Base-by-base conservation (phyloP, 306 rosid genomes). In the Cyclanthera cordifolia region DNA sequence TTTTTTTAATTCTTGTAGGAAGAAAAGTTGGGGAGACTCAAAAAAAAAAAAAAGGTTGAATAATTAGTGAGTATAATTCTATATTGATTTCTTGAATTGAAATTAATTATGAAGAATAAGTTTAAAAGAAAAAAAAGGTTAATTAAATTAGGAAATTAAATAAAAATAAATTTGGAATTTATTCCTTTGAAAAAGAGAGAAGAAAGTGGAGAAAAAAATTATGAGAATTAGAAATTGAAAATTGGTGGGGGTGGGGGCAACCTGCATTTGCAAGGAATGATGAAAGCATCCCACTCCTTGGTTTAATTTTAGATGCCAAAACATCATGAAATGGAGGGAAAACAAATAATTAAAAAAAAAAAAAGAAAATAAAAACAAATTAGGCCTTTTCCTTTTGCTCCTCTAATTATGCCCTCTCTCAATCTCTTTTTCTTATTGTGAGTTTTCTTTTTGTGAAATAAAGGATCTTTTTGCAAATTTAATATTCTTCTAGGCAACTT, bases 261-360 rank as follows among this genome's bases (percentile, higher is more conserved):
- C 60, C 60, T 68, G 46, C 58, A 68, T 50, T 68, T 47, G 13
- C 19, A 69, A 69, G 72, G 59, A 69, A 69, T 69, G 72, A 69
- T 69, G 60, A 69, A 69, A 69, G 41, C 41, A 34, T 34, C 41
- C 41, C 41, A 39, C 69, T 63, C 32, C 32, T 63, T 17, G 1
- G 15, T 19, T 19, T 53, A 37, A 11, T 17, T 53, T 63, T 63
- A 20, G 17, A 55, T 55, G 61, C 37, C 61, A 55, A 61, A 23
- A 19, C 51, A 63, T 63, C 49, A 63, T 63, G 51, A 41, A 50
- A 61, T 9, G 49, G 19, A 9, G 12, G 14, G 19, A 19, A 60
- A 1, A 37, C 7, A 6, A 37, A 37, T 12, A 9, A 61, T 54
- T 12, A 53, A 14, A 13, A 16, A 27, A 15, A 56, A 15, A 27